phyloP scores from a whole-genome alignment of 1,284 basidiomycete species.

The Heimioporus retisporus region DNA sequence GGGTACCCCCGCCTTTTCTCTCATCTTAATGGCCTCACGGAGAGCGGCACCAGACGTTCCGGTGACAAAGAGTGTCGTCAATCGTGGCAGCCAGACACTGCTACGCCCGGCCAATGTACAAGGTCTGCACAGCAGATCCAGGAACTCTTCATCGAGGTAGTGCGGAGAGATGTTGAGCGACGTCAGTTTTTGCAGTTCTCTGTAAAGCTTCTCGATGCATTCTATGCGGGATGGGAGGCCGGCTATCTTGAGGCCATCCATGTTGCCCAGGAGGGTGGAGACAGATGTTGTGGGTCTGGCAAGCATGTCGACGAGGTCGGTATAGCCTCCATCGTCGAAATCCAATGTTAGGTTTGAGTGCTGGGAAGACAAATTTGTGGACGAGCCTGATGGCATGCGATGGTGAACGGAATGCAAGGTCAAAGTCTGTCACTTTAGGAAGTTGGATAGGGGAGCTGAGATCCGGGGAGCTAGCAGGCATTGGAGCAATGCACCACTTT shows the following conservation, averaged over 20 bases:
- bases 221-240: conserved; percentile 53
- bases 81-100: conserved; percentile 43
- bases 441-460: conserved; percentile 52
- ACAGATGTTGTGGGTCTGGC: conserved; percentile 32
- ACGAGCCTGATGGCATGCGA: conserved; percentile 59
- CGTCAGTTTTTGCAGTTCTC: conserved; percentile 55
- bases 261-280: conserved; percentile 50
- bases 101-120: conserved; percentile 17
- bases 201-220: conserved; percentile 50
- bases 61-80: conserved; percentile 54
- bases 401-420: conserved; percentile 57
- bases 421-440: conserved; percentile 58
- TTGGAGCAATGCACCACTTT: conserved; percentile 45
- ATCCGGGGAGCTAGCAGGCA: conserved; percentile 33
- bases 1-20: conserved; percentile 54
- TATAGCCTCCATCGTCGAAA: conserved; percentile 61
- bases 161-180: conserved; percentile 50
- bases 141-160: conserved; percentile 46
- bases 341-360: conserved; percentile 62
- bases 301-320: conserved; percentile 55
- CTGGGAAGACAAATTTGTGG: conserved; percentile 58
- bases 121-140: conserved; percentile 49
- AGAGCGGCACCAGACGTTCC: conserved; percentile 54
- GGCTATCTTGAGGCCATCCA: conserved; percentile 61
- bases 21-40: conserved; percentile 54